Base-by-base conservation (phyloP, 768 basidiomycete genomes). In the Coprinopsis cinerea region DNA sequence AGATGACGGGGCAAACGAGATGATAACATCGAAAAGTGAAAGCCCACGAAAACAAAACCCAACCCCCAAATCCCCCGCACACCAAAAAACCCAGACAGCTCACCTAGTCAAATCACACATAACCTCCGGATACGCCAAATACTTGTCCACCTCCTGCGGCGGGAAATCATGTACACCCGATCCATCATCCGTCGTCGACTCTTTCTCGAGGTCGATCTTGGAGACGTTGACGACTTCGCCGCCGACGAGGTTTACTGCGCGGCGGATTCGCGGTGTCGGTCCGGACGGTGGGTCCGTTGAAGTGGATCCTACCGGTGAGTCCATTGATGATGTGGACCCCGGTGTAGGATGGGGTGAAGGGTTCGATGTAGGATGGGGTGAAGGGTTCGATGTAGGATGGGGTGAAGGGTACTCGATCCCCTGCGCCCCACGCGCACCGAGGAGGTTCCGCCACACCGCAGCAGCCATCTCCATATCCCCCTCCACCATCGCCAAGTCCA, bases 361-460 rank as follows among this genome's bases (percentile, higher is more conserved):
- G 23, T 10, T 10, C 37, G 5, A 13, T n/a, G 18, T 22, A 9
- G 45, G 26, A 17, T 49, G 24, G 10, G 61, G 37, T 20, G 37
- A 14, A 39, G 13, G 7, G 37, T 5, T 5, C 17, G 6, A 22
- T 20, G 24, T 18, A 7, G 42, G 26, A 18, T 49, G 24, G 11
- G 61, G 30, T 22, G 64, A 58, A 3, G 71, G 67, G 49, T 73
- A 73, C 1, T 70, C 71, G 47, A 90, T 83, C 1, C 86, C 88
- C 51, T 76, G 73, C 7, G 88, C 88, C 4, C 92, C 93, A 11
- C 91, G 77, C 1, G 81, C 88, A 6, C 88, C 92, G 34, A 96
- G 82, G 30, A 96, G 59, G 64, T 97, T 96, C 43, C 95, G 74
- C 95, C 95, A 98, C 0, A 96, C 68, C 1, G 90, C 88, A 13